Conservation (phyloP, 2,329 filamentous ascomycete species). For the Xylariomycetidae sp. region DNA sequence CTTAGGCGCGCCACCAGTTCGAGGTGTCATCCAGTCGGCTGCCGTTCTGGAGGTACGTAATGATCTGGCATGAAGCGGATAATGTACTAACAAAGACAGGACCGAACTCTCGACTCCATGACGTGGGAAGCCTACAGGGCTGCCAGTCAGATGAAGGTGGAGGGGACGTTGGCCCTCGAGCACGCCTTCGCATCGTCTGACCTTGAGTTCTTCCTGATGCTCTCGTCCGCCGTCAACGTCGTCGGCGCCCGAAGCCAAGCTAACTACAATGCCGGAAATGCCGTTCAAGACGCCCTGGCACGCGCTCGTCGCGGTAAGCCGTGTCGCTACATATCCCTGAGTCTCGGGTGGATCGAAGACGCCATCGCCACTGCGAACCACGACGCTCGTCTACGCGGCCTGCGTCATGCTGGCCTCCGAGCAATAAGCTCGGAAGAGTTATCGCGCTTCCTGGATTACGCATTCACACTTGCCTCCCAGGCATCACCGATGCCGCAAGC, state of each 20-base stretch:
- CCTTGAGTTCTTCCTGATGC: no score
- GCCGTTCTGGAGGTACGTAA: constrained; percentile 9
- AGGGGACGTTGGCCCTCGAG: constrained; percentile 7
- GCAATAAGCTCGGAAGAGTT: constrained; percentile 4
- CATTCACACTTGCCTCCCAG: constrained; percentile 1
- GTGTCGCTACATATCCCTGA: constrained; percentile 9
- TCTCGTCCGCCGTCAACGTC: constrained; percentile 5
- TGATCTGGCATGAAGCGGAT: no score
- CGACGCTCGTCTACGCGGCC: constrained; percentile 1
- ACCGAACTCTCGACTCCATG: constrained; percentile 9
- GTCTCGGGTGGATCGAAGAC: constrained; percentile 12
- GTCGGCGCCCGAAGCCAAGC: constrained; percentile 9
- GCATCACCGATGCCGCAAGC: constrained; percentile 1
- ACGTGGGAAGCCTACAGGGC: constrained; percentile 6
- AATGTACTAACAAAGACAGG: constrained; percentile 6
- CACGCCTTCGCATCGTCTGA: no score
- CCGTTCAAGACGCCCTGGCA: constrained; percentile 13
- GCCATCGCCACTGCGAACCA: constrained; percentile 6
- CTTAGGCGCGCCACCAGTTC: constrained; percentile 7
- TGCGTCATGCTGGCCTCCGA: constrained; percentile 6
- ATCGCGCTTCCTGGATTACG: constrained; percentile 7
- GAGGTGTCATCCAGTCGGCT: constrained; percentile 10
- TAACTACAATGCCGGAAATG: constrained; percentile 13
- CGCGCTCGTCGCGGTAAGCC: no score
- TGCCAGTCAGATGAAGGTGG: constrained; percentile 6